These are phyloP conservation scores for sunflower (Helianthus annuus) DNA, from an alignment of 129 eudicot genomes.

Conservation along the genomic window DNA sequence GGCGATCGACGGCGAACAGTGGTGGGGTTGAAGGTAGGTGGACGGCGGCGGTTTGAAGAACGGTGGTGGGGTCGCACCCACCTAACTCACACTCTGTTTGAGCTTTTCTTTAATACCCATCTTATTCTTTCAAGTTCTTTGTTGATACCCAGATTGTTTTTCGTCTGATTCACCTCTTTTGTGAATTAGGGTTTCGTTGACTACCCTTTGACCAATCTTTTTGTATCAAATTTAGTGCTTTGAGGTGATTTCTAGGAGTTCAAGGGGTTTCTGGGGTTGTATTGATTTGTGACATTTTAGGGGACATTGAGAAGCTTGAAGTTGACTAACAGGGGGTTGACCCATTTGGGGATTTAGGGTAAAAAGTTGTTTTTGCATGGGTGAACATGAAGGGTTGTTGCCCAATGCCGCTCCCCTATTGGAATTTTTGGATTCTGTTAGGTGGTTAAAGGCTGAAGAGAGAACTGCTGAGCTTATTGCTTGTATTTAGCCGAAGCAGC, in stretches of 20 bases:
- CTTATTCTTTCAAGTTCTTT: not conserved
- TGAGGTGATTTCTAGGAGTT: constrained; percentile 10
- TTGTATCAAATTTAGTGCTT: constrained; percentile 5
- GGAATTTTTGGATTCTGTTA: constrained; percentile 53
- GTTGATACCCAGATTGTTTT: constrained; percentile 20
- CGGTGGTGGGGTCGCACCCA: too few species aligned
- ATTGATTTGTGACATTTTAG: constrained; percentile 17
- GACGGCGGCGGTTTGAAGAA: too few species aligned
- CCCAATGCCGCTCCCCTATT: constrained; percentile 67
- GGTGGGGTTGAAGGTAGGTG: too few species aligned
- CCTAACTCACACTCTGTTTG: constrained; percentile 23
- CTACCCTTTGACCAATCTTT: constrained; percentile 25
- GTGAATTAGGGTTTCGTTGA: constrained; percentile 30
- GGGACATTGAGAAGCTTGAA: not conserved
- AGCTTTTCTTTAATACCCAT: constrained; percentile 12
- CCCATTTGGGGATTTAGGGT: not conserved
- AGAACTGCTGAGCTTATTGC: constrained; percentile 86
- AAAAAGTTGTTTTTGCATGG: constrained; percentile 51
- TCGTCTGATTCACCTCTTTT: constrained; percentile 15
- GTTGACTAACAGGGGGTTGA: constrained; percentile 3
- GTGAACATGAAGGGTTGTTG: constrained; percentile 60
- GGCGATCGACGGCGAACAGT: too few species aligned
- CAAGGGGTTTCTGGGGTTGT: constrained; percentile 22
- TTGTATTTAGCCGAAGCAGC: constrained; percentile 82
- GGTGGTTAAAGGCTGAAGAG: constrained; percentile 81